Evolutionary conservation across 2,329 filamentous ascomycete genomes (phyloP).

Genomic region (Verticillium zaregamsianum): DNA sequence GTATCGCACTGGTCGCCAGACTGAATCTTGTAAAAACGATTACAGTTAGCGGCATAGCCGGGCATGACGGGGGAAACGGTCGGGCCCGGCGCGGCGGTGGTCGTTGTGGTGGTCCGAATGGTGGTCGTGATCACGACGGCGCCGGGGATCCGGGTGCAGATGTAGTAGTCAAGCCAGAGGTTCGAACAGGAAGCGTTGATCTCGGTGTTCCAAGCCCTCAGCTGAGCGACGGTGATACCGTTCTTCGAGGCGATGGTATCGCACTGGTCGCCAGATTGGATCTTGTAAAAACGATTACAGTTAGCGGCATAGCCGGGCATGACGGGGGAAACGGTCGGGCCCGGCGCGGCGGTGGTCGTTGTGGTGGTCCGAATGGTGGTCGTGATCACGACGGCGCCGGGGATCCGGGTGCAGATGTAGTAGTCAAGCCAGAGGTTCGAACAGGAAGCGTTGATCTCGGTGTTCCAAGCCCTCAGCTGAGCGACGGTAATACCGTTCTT

Average conservation of each 20-base stretch:
- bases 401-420: conserved; percentile 2
- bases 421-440: conserved; percentile 5
- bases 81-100: no score
- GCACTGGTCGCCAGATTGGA: conserved; percentile 3
- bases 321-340: no score
- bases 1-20: conserved; percentile 4
- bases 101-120: not conserved
- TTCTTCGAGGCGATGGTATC: conserved; percentile 2
- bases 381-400: no score
- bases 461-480: conserved; percentile 5
- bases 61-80: no score
- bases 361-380: not conserved
- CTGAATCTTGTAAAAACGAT: conserved; percentile 4
- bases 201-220: conserved; percentile 5
- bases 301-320: not conserved
- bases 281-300: conserved; percentile 5
- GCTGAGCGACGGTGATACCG: conserved; percentile 22
- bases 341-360: no score
- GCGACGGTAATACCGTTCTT: conserved; percentile 23
- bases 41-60: not conserved
- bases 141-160: not conserved
- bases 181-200: conserved; percentile 2
- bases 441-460: conserved; percentile 1
- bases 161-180: not conserved
- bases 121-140: no score